Percentiles rank a stretch among this genome's conserved stretches.
Conservation (phyloP, 208 protist genomes). For the Crithidia bombi region DNA sequence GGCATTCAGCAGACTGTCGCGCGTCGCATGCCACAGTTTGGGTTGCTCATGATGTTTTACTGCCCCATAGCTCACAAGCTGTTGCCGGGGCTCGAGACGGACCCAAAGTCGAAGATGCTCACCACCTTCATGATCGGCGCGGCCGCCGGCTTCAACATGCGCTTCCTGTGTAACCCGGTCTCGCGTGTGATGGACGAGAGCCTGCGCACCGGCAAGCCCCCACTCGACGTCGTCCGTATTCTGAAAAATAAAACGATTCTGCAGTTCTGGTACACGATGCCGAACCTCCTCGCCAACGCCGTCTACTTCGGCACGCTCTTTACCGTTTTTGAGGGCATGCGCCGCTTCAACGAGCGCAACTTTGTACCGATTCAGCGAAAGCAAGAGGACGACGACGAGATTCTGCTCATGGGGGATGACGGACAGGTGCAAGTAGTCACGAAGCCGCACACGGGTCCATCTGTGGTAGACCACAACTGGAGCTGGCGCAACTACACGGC, state of each 20-base stretch:
- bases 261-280: conserved; percentile 88
- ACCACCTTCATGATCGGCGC: conserved; percentile 85
- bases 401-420: conserved; percentile 14
- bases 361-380: conserved; percentile 40
- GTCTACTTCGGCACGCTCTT: conserved; percentile 89
- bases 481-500: conserved; percentile 63
- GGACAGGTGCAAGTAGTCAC: conserved; percentile 20
- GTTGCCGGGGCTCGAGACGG: conserved; percentile 64
- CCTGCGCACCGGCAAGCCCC: conserved; percentile 67
- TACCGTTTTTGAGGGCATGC: conserved; percentile 88
- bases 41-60: conserved; percentile 91
- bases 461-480: conserved; percentile 52
- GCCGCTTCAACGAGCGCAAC: conserved; percentile 87
- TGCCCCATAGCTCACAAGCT: conserved; percentile 63
- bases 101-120: conserved; percentile 75
- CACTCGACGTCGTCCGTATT: conserved; percentile 49
- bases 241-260: conserved; percentile 86
- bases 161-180: conserved; percentile 85
- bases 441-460: conserved; percentile 3
- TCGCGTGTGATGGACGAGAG: conserved; percentile 85
- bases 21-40: conserved; percentile 82
- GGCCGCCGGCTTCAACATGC: conserved; percentile 83
- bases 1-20: conserved; percentile 65
- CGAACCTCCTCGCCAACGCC: conserved; percentile 85
- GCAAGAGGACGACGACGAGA: conserved; percentile 13